These are phyloP conservation scores for Aspergillus quadrilineatus DNA, from an alignment of 2,329 filamentous ascomycete species.

Conservation along the genomic window DNA sequence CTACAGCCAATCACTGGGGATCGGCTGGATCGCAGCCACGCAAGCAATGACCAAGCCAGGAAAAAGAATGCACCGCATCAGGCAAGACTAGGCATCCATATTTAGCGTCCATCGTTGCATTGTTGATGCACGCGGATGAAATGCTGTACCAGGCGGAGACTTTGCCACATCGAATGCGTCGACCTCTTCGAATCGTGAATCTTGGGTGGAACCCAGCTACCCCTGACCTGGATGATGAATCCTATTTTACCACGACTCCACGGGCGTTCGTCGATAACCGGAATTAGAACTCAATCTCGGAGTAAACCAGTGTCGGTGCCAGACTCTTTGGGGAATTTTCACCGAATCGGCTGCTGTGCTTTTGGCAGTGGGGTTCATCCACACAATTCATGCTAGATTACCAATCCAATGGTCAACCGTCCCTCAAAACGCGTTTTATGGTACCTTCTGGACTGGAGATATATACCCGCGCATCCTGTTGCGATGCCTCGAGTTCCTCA, in stretches of 20 bases:
- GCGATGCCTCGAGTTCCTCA: no score
- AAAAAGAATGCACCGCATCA: constrained; percentile 2
- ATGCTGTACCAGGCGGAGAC: background rate
- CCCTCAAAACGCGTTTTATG: no score
- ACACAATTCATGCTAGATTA: no score
- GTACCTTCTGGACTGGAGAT: no score
- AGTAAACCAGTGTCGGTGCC: background rate
- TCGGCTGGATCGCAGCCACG: constrained; percentile 15
- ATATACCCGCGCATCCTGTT: no score
- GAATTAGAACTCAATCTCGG: background rate
- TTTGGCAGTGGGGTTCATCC: no score
- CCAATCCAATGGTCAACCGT: no score
- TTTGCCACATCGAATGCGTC: background rate
- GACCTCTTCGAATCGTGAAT: background rate
- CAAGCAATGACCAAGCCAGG: constrained; percentile 16
- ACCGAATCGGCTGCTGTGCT: background rate
- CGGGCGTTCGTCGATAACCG: background rate
- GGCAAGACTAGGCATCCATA: constrained; percentile 7
- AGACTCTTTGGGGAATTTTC: background rate
- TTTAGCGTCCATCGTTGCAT: background rate
- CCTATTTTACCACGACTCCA: background rate
- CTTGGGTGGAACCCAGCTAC: background rate
- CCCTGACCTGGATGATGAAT: background rate
- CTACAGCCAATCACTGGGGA: constrained; percentile 9
- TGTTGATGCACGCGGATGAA: constrained; percentile 1